Percentiles rank a stretch among this genome's conserved stretches.
These are phyloP conservation scores for Exophiala xenobiotica DNA, from an alignment of 2,329 filamentous ascomycete genomes.

Conservation along the genomic window DNA sequence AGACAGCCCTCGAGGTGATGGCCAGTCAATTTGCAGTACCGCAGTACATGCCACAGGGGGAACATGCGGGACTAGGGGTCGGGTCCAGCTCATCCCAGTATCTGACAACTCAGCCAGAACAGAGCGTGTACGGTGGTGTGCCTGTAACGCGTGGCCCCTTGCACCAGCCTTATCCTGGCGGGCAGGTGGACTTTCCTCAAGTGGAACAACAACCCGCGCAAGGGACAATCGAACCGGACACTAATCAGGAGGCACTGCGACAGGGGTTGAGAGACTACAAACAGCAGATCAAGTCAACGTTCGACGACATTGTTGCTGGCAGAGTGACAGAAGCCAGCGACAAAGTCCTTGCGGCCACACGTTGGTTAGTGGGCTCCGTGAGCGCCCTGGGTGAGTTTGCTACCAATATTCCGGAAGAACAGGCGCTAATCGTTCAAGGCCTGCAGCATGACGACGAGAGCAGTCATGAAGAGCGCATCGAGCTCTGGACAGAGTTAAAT, in stretches of 20 bases:
- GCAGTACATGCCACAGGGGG: conserved; percentile 70
- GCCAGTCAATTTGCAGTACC: conserved; percentile 65
- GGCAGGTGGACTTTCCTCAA: conserved; percentile 50
- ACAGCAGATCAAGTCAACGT: conserved; percentile 60
- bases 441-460: conserved; percentile 79
- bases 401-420: background rate
- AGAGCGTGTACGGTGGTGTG: conserved; percentile 60
- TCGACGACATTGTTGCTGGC: conserved; percentile 67
- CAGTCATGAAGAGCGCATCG: conserved; percentile 72
- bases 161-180: conserved; percentile 52
- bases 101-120: conserved; percentile 63
- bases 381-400: conserved; percentile 62
- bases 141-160: conserved; percentile 54
- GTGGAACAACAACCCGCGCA: conserved; percentile 38
- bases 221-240: conserved; percentile 35
- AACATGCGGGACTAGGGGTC: conserved; percentile 60
- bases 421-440: conserved; percentile 13
- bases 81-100: conserved; percentile 58
- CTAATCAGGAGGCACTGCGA: conserved; percentile 54
- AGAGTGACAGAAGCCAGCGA: conserved; percentile 59
- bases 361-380: conserved; percentile 66
- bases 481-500: conserved; percentile 93
- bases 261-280: conserved; percentile 67
- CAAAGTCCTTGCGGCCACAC: conserved; percentile 61
- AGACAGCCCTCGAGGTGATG: conserved; percentile 75